Evolutionary conservation across 257 asterid species (phyloP).

Genomic region (Thymus quinquecostatus): DNA sequence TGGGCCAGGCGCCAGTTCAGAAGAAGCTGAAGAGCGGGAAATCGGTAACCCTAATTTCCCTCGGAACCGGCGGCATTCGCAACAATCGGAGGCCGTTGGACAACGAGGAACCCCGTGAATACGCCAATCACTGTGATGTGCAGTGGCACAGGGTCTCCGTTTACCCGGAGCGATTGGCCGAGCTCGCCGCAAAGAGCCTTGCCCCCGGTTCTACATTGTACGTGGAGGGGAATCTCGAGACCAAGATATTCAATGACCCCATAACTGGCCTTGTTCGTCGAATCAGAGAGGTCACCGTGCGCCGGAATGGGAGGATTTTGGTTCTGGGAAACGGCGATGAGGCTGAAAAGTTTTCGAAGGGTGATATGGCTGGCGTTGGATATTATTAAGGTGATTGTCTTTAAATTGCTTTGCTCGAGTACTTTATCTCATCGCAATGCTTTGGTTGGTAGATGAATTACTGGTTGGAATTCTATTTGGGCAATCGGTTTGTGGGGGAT

Average conservation of each 20-base stretch:
- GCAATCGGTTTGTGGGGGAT: neutral
- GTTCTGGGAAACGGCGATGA: conserved; percentile 56
- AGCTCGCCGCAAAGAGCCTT: conserved; percentile 63
- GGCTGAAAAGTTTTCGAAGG: conserved; percentile 37
- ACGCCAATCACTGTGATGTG: conserved; percentile 77
- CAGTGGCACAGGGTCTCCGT: conserved; percentile 97
- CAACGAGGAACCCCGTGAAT: conserved; percentile 78
- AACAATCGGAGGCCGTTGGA: conserved; percentile 90
- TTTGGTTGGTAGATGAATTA: conserved; percentile 7
- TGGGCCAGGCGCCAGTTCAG: conserved; percentile 75
- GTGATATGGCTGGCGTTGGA: conserved; percentile 52
- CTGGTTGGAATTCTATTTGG: neutral
- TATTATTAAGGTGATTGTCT: conserved; percentile 46
- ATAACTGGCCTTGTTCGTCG: conserved; percentile 83
- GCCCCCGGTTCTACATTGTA: conserved; percentile 76
- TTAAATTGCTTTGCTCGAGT: conserved; percentile 21
- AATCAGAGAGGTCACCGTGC: conserved; percentile 74
- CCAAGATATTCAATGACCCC: conserved; percentile 79
- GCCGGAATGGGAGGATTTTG: conserved; percentile 72
- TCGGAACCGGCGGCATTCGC: conserved; percentile 93
- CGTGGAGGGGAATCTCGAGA: conserved; percentile 88
- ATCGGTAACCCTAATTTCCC: conserved; percentile 64
- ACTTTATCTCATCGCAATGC: conserved; percentile 28
- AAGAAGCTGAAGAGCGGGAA: conserved; percentile 73
- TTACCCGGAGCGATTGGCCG: conserved; percentile 83